A percentile compares a stretch with the other conserved stretches of the same genome.
Conservation (phyloP, 2,329 filamentous ascomycete genomes). For the Penicillium sp. region DNA sequence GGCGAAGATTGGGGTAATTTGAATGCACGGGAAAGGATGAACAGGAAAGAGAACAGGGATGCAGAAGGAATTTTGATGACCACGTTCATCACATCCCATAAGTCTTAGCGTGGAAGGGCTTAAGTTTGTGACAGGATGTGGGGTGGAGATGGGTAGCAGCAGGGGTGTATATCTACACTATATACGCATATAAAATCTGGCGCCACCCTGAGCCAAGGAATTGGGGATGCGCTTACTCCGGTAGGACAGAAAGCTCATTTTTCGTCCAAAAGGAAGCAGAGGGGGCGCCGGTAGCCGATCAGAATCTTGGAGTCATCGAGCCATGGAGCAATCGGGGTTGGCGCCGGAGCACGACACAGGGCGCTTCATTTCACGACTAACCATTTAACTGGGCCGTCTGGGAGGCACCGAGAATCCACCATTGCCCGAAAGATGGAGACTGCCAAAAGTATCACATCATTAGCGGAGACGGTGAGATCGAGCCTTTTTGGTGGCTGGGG, state of each 20-base stretch:
- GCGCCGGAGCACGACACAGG: constrained; percentile 24
- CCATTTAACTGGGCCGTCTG: constrained; percentile 19
- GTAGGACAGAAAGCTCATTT: constrained; percentile 24
- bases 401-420: constrained; percentile 9
- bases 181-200: constrained; percentile 20
- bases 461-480: constrained; percentile 32
- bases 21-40: constrained; percentile 11
- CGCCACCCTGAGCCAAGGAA: constrained; percentile 14
- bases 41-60: constrained; percentile 12
- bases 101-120: constrained; percentile 24
- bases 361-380: constrained; percentile 31
- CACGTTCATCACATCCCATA: constrained; percentile 25
- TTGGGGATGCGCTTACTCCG: constrained; percentile 16
- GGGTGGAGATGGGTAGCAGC: constrained; percentile 15
- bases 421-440: constrained; percentile 19
- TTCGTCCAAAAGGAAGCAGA: constrained; percentile 2
- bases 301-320: constrained; percentile 23
- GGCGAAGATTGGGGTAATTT: constrained; percentile 6
- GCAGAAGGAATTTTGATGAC: constrained; percentile 2
- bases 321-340: constrained; percentile 32
- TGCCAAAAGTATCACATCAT: constrained; percentile 24
- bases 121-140: constrained; percentile 23
- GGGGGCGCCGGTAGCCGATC: constrained; percentile 25
- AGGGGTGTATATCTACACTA: constrained; percentile 13
- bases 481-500: constrained; percentile 28